Evolutionary conservation across 768 basidiomycete genomes (phyloP), one percentile per base, ranked within the genome.

Genomic region (Leccinum arenicola): DNA sequence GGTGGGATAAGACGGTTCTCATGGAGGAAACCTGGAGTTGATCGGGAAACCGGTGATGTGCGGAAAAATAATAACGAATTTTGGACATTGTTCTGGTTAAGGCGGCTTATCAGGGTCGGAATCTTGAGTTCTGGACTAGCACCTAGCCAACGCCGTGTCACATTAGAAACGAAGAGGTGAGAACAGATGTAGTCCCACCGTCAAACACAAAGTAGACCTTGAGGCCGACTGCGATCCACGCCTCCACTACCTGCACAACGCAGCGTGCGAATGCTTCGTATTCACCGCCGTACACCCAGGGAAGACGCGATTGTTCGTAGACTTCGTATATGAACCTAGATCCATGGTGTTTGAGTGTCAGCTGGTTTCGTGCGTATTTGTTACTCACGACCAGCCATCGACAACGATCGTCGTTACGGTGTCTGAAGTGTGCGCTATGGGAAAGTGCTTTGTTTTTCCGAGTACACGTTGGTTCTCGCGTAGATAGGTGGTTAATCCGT

Each of bases 261-360:
- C 82, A 71, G n/a, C 70, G 65, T 8, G 73, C 70, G 61, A 91
- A 87, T 55, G 78, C 78, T 2, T 71, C 67, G 64, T 91, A 91
- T 72, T 94, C 91, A 12, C 92, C 92, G 6, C 92, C 92, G 66
- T 91, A 94, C 1, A 90, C 89, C 92, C 91, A 93, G 6, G 89
- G 85, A 50, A 91, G 75, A 57, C 75, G 78, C 2, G 86, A 85
- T 55, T 78, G 77, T 29, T 80, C 73, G 60, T 88, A 79, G 21
- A 93, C 58, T 62, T 83, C 80, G 68, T 86, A 93, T 60, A 93
- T 89, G 73, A 94, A 91, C 38, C 91, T 93, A 62, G 45, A 40
- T 54, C 51, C 51, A 49, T 15, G 12, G 48, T 66, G 43, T 56
- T 6, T 55, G 50, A 57, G 61, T 45, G 56, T 10, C 27, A 59